Percentiles rank a stretch among this genome's conserved stretches.
These are phyloP conservation scores for Phaeosphaeriaceae sp. DNA, from an alignment of 2,329 filamentous ascomycete genomes.

Conservation along the genomic window DNA sequence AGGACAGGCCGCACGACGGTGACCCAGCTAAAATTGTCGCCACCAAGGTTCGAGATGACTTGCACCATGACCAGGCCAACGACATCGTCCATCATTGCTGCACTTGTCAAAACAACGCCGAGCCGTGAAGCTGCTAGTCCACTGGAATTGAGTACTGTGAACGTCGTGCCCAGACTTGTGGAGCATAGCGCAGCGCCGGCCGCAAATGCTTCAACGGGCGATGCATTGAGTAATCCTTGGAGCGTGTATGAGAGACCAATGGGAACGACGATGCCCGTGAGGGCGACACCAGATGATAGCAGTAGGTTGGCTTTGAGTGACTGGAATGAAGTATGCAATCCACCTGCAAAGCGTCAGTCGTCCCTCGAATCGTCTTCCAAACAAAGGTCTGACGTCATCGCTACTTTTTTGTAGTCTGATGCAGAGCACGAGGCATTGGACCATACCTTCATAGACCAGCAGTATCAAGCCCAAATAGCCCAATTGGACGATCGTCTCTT, in stretches of 20 bases:
- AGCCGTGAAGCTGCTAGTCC: conserved; percentile 61
- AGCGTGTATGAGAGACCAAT: conserved; percentile 72
- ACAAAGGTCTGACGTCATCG: conserved; percentile 9
- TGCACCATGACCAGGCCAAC: conserved; percentile 79
- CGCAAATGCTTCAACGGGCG: conserved; percentile 70
- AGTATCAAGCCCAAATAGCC: conserved; percentile 78
- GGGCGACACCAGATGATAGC: conserved; percentile 68
- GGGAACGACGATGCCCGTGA: conserved; percentile 69
- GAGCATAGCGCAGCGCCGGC: conserved; percentile 77
- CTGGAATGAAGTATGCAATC: conserved; percentile 62
- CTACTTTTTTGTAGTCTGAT: neutral
- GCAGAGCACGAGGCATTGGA: neutral
- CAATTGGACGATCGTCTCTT: conserved; percentile 67
- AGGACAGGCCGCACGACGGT: conserved; percentile 60
- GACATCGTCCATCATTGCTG: conserved; percentile 84
- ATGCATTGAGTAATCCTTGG: conserved; percentile 57
- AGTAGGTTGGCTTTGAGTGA: conserved; percentile 66
- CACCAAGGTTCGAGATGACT: conserved; percentile 72
- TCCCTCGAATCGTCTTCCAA: neutral
- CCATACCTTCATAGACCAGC: conserved; percentile 71
- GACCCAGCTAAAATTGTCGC: conserved; percentile 44
- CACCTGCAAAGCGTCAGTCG: conserved; percentile 51
- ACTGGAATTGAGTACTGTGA: conserved; percentile 69
- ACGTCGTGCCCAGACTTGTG: conserved; percentile 76
- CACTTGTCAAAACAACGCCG: conserved; percentile 70